A percentile compares a stretch with the other conserved stretches of the same genome.
Evolutionary conservation across 2,329 filamentous ascomycete species (phyloP).

Genomic region (Coleophoma cylindrospora): DNA sequence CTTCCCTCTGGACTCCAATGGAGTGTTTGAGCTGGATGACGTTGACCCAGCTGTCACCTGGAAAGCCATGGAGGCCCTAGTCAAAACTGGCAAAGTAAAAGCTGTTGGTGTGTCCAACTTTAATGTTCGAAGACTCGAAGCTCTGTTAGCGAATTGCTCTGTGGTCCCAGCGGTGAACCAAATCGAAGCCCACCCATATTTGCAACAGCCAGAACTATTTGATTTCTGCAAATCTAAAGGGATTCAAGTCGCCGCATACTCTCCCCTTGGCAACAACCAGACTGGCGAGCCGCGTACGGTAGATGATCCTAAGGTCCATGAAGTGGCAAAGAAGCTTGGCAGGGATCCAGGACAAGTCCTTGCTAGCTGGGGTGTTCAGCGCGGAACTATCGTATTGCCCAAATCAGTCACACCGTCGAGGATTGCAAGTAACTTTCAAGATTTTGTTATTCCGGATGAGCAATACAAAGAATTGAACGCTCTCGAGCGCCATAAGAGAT

Average conservation of each 20-base stretch:
- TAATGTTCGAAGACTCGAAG: constrained; percentile 33
- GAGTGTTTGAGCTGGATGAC: constrained; percentile 7
- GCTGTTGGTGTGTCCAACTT: constrained; percentile 48
- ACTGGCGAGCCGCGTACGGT: constrained; percentile 38
- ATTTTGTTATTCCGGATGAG: constrained; percentile 28
- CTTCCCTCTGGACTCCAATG: constrained; percentile 7
- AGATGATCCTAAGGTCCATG: constrained; percentile 51
- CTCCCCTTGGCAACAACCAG: constrained; percentile 32
- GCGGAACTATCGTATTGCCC: constrained; percentile 46
- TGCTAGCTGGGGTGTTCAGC: constrained; percentile 45
- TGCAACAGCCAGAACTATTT: constrained; percentile 42
- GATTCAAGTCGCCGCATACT: constrained; percentile 45
- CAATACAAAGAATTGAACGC: constrained; percentile 31
- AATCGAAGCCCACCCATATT: constrained; percentile 66
- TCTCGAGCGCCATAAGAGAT: constrained; percentile 36
- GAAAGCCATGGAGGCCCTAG: constrained; percentile 32
- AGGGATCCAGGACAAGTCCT: constrained; percentile 38
- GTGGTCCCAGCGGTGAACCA: constrained; percentile 44
- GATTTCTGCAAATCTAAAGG: constrained; percentile 39
- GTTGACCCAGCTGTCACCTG: constrained; percentile 18
- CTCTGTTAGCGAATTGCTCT: constrained; percentile 33
- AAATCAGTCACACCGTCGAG: constrained; percentile 47
- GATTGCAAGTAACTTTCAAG: constrained; percentile 36
- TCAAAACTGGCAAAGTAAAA: constrained; percentile 30
- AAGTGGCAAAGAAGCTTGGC: constrained; percentile 53